Percentiles rank a stretch among this genome's conserved stretches.
Conservation (phyloP, 352 stramenopile species). For the Phytopythium ostracodes region DNA sequence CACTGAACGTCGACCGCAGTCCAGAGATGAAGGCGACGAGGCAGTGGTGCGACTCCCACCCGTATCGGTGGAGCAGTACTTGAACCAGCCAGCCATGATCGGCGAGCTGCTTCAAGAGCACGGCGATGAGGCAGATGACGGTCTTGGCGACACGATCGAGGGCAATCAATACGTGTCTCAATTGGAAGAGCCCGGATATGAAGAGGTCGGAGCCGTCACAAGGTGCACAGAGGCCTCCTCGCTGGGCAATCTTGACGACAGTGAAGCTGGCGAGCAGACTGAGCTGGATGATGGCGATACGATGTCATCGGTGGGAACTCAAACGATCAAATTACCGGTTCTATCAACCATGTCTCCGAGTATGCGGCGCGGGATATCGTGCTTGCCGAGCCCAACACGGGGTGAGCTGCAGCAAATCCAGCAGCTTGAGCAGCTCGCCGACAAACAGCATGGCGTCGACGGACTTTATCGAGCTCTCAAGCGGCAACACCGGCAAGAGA, state of each 20-base stretch:
- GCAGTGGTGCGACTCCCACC: constrained; percentile 6
- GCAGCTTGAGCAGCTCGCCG: constrained; percentile 29
- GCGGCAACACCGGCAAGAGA: neutral
- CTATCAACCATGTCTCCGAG: constrained; percentile 4
- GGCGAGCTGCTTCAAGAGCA: constrained; percentile 21
- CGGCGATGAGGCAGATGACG: neutral
- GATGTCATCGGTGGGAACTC: neutral
- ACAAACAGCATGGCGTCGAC: constrained; percentile 17
- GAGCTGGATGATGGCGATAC: neutral
- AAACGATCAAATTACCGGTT: neutral
- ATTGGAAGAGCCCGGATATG: neutral
- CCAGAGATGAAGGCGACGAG: constrained; percentile 29
- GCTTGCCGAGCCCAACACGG: constrained; percentile 3
- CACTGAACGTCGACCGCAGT: constrained; percentile 11
- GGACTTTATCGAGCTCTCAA: constrained; percentile 9
- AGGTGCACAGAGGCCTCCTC: neutral
- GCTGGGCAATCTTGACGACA: neutral
- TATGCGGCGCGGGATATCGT: neutral
- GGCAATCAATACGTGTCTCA: neutral
- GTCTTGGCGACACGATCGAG: neutral
- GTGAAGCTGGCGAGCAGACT: neutral
- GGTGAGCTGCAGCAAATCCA: constrained; percentile 5
- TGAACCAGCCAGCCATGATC: constrained; percentile 41
- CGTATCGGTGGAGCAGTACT: constrained; percentile 30
- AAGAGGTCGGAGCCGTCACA: neutral